Evolutionary conservation across 805 yeast genomes (phyloP), one percentile per base, ranked within the genome.

Genomic region (Grigorovia jiainica): DNA sequence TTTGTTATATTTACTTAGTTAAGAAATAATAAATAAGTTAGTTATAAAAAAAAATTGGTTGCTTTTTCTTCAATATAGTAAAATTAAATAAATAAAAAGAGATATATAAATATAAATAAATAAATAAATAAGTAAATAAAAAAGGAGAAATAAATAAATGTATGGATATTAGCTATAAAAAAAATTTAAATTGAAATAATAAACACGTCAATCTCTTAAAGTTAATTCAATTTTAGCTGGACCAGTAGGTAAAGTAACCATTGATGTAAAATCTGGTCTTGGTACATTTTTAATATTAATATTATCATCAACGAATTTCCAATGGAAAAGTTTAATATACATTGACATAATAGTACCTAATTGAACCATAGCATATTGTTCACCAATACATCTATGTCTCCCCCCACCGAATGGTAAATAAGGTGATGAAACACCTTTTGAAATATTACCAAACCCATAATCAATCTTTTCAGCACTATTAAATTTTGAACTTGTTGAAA

Each of bases 321-420:
- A 89, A 61, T 74, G 81, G 60, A 84, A 66, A 47, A 82, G 78
- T 64, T 80, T 82, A 27, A 90, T 73, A 60, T 71, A 84, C 15
- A 87, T 76, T 31, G 85, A 66, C 58, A 92, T 69, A 46, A 92
- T 71, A 39, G 92, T 79, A 39, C 95, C 95, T 50, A 92, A 75
- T 71, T 92, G 98, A 51, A 82, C 79, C 64, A 80, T 86, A 20
- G 98, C 98, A 68, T 92, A 92, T 63, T 90, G 97, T 67, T 92
- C 98, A 61, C 98, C 98, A 58, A 92, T 90, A 69, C 98, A 92
- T 70, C 98, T 83, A 65, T 92, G 98, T 74, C 98, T 84, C 52
- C 98, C 98, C 65, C 97, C 98, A 54, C 98, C 98, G 58, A 92
- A 92, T 43, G 98, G 98, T 61, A 92, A 76, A 67, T 87, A 92